Evolutionary conservation across 2,329 filamentous ascomycete genomes (phyloP), one percentile per base, ranked within the genome.

Genomic region (Ophiostoma triangulosporum): DNA sequence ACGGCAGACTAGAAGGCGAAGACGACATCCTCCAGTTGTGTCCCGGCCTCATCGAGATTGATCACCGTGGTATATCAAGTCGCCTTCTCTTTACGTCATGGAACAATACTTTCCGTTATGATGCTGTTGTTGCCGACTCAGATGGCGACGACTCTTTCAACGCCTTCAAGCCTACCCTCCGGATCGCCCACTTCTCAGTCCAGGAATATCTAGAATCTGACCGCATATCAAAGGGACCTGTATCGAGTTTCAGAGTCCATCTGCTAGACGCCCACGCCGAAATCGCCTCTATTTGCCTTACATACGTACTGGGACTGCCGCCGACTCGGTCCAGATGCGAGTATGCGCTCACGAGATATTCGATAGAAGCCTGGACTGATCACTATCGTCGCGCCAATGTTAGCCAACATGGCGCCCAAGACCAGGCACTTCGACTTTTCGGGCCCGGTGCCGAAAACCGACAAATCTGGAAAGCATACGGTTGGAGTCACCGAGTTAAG

Each of bases 201-300:
- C 38, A 40, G 20, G 20, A 40, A 7, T 24, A 40, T 12, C 38
- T 40, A 6, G 38, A 40, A 15, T 24, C 20, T 11, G 1, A 40
- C 31, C 15, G 51, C 54, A 32, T 27, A 1, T n/a, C n/a, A n/a
- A n/a, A n/a, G n/a, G n/a, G n/a, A n/a, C n/a, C n/a, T n/a, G n/a
- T n/a, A n/a, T n/a, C n/a, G n/a, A n/a, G n/a, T 7, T 59, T 54
- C 20, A 31, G 40, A 22, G 52, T 59, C 29, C 29, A 36, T 15
- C 48, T 20, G 20, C 29, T 3, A 12, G 38, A 56, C 14, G 56
- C 57, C 36, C 48, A 59, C 17, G 50, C 53, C 1, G 46, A 58
- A 26, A 40, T 58, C 7, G 53, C 57, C n/a, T 48, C 36, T 27
- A 54, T 57, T 31, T 59, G 57, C 36, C 15, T 57, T 24, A 51